phyloP scores from a whole-genome alignment of 495 filamentous ascomycete genomes.

The Aspergillus coremiiformis region DNA sequence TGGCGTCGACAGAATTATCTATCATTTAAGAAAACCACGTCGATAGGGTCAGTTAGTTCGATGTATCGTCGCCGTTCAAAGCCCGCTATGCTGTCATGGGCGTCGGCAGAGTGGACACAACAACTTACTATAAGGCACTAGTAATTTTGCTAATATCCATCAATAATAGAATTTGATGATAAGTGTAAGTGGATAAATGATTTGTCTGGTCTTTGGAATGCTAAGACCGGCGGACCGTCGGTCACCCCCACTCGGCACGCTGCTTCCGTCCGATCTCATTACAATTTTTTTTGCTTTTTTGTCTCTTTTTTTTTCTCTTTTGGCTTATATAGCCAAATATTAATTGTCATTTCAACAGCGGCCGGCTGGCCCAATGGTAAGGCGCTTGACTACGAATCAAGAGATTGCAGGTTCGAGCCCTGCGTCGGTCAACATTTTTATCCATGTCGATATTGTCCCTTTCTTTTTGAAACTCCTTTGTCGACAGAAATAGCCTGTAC shows the following conservation, averaged over 20 bases:
- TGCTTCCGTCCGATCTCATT: conserved; percentile 8
- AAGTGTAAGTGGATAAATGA: background rate
- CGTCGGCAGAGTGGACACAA: background rate
- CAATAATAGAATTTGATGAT: background rate
- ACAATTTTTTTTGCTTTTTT: too few relatives aligned
- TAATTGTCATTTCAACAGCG: background rate
- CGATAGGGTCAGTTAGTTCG: too few relatives aligned
- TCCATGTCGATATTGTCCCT: background rate
- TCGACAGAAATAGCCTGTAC: background rate
- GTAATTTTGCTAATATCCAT: conserved; percentile 1
- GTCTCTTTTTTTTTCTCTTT: too few relatives aligned
- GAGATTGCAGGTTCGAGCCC: conserved; percentile 46
- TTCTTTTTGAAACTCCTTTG: background rate
- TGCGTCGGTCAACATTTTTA: conserved; percentile 27
- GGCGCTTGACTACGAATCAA: conserved; percentile 66
- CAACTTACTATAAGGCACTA: background rate
- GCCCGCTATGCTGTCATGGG: conserved; percentile 2
- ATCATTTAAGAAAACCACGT: too few relatives aligned
- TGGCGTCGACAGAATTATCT: too few relatives aligned
- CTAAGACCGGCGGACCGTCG: conserved; percentile 6
- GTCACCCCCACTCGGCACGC: conserved; percentile 18
- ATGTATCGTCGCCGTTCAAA: background rate
- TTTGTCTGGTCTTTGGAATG: background rate
- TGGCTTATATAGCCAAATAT: background rate
- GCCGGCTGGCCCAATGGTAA: conserved; percentile 59